Conservation (phyloP, 768 basidiomycete genomes). For the Suillus subaureus region DNA sequence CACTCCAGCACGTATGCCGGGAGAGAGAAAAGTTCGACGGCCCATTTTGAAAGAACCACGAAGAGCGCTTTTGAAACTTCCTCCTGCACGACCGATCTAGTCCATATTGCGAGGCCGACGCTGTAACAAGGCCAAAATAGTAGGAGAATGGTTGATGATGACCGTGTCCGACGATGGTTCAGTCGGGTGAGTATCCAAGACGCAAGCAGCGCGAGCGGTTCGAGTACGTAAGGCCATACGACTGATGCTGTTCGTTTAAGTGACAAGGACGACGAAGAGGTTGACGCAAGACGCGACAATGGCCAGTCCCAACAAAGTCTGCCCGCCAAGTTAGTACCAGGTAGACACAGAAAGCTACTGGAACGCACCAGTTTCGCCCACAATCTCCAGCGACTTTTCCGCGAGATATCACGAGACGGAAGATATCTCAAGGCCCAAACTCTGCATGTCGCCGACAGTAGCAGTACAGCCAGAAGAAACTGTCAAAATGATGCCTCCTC, state of each 20-base stretch:
- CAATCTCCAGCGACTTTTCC: constrained; percentile 54
- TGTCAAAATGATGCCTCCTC: constrained; percentile 69
- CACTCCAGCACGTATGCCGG: constrained; percentile 68
- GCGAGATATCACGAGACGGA: constrained; percentile 37
- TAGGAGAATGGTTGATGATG: constrained; percentile 72
- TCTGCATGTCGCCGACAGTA: constrained; percentile 45
- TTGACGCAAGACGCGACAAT: constrained; percentile 47
- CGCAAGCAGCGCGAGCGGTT: constrained; percentile 53
- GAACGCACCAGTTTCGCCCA: constrained; percentile 67
- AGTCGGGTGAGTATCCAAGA: constrained; percentile 55
- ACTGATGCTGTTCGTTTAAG: constrained; percentile 43
- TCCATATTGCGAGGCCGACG: constrained; percentile 51
- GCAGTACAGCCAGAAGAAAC: constrained; percentile 47
- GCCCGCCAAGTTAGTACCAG: neutral
- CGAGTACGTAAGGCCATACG: constrained; percentile 55
- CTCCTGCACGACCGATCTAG: constrained; percentile 52
- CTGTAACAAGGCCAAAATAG: constrained; percentile 82
- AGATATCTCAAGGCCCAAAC: constrained; percentile 32
- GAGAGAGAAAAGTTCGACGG: constrained; percentile 46
- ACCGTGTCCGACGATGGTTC: constrained; percentile 71
- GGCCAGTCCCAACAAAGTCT: constrained; percentile 55
- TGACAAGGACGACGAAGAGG: constrained; percentile 40
- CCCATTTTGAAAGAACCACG: constrained; percentile 48
- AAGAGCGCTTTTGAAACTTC: constrained; percentile 34
- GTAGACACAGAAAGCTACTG: neutral